Evolutionary conservation across 1,284 basidiomycete genomes (phyloP), one percentile per base, ranked within the genome.

Genomic region (Earliella scabrosa): DNA sequence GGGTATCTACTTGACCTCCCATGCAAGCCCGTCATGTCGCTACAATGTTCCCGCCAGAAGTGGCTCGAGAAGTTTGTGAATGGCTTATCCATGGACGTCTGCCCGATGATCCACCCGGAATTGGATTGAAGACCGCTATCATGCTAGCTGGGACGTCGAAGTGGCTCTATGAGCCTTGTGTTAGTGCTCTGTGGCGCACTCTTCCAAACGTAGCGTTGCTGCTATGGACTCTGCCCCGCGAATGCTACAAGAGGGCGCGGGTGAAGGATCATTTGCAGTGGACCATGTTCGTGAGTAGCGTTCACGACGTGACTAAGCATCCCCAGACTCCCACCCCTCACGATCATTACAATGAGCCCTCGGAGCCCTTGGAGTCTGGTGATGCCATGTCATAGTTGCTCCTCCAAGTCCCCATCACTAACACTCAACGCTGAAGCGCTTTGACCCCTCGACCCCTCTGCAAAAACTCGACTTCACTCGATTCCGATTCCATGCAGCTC

Each of bases 161-260:
- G 5, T n/a, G 13, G n/a, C 14, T 41, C 9, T 18, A 43, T 26
- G 49, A 24, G n/a, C 49, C 39, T 3, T 27, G 29, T n/a, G n/a
- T 35, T n/a, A 32, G 34, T 13, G 32, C n/a, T 2, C 21, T 50
- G 7, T 50, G 49, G 49, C 40, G 31, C 6, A 34, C 39, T 10
- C 34, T 50, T 10, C 49, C 49, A 2, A 32, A 50, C 18, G 23
- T 50, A 16, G 49, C 49, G 10, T 3, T 50, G 8, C 40, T 50
- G 11, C 13, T 50, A 20, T 29, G 26, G n/a, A 50, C 49, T 5
- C 26, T 50, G 49, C 49, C 49, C 16, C 31, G n/a, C 2, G 31
- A 44, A 16, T 43, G 49, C 23, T 50, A 50, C 24, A 26, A 10
- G 39, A 44, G 24, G 24, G 16, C 16, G 24, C 16, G 20, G 27